Evolutionary conservation across 495 filamentous ascomycete species (phyloP).

Genomic region (Hypoxylon fuscum): DNA sequence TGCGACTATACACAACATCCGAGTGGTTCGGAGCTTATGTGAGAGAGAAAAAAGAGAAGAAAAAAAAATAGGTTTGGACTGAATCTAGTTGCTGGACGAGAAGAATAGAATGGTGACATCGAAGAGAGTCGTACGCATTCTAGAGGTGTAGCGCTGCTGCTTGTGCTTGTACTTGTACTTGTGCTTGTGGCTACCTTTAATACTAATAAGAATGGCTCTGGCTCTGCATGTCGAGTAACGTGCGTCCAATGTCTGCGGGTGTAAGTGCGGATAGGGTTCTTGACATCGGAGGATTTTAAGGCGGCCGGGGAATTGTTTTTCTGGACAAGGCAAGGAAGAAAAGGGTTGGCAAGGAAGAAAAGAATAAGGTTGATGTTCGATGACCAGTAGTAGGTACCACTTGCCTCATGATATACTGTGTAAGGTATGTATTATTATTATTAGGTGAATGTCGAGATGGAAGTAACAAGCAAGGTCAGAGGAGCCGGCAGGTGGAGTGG

Average conservation of each 20-base stretch:
- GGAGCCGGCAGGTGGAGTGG: conserved; percentile 35
- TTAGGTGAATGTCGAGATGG: conserved; percentile 37
- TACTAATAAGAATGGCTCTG: too few relatives aligned
- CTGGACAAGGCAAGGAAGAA: background rate
- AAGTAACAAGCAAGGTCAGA: conserved; percentile 32
- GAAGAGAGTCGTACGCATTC: conserved; percentile 8
- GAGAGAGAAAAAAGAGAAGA: background rate
- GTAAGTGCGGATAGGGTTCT: conserved; percentile 42
- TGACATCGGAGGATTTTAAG: conserved; percentile 44
- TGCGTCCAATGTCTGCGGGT: conserved; percentile 17
- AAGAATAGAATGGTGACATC: conserved; percentile 5
- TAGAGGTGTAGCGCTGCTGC: background rate
- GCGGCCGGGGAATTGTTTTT: conserved; percentile 24
- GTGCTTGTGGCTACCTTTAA: too few relatives aligned
- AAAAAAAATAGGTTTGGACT: background rate
- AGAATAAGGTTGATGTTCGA: background rate
- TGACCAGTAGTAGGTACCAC: conserved; percentile 28
- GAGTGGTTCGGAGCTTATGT: conserved; percentile 4
- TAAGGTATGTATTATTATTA: too few relatives aligned
- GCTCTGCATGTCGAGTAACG: conserved; percentile 26
- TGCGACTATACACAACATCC: conserved; percentile 5
- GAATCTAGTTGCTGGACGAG: conserved; percentile 11
- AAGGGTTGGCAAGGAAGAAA: conserved; percentile 8
- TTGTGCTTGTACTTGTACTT: too few relatives aligned
- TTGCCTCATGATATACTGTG: conserved; percentile 41